A percentile compares a stretch with the other conserved stretches of the same genome.
Conservation (phyloP, 768 basidiomycete species). For the Suillus ampliporus region DNA sequence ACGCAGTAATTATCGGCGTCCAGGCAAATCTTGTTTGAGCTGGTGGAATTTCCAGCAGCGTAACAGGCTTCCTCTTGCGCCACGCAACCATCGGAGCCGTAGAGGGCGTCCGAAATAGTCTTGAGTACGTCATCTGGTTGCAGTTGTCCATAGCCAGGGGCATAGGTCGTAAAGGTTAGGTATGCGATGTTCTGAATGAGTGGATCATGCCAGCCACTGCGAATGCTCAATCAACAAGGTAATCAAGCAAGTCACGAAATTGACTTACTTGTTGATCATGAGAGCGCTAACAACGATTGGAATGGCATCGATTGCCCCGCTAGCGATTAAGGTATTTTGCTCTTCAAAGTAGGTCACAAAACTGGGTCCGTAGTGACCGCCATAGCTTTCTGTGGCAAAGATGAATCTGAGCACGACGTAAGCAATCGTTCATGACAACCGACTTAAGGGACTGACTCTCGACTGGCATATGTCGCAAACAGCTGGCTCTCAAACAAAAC, state of each 20-base stretch:
- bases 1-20: conserved; percentile 63
- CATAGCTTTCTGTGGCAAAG: conserved; percentile 70
- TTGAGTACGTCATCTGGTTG: conserved; percentile 51
- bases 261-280: conserved; percentile 64
- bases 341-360: conserved; percentile 70
- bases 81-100: conserved; percentile 53
- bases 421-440: background rate
- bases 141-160: conserved; percentile 71
- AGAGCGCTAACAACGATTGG: conserved; percentile 60
- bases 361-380: conserved; percentile 69
- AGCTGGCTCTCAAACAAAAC: conserved; percentile 61
- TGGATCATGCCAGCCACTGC: conserved; percentile 70
- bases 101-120: conserved; percentile 55
- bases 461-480: conserved; percentile 55
- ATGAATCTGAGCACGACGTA: conserved; percentile 51
- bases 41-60: conserved; percentile 51
- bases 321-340: conserved; percentile 58
- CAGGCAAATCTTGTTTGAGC: conserved; percentile 55
- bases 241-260: background rate
- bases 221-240: background rate
- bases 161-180: conserved; percentile 61
- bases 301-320: conserved; percentile 52
- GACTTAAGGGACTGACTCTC: conserved; percentile 49
- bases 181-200: conserved; percentile 66
- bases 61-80: conserved; percentile 63